Percentiles rank a stretch among this genome's conserved stretches.
These are phyloP conservation scores for Crucibulum laeve DNA, from an alignment of 768 basidiomycete genomes.

Conservation along the genomic window DNA sequence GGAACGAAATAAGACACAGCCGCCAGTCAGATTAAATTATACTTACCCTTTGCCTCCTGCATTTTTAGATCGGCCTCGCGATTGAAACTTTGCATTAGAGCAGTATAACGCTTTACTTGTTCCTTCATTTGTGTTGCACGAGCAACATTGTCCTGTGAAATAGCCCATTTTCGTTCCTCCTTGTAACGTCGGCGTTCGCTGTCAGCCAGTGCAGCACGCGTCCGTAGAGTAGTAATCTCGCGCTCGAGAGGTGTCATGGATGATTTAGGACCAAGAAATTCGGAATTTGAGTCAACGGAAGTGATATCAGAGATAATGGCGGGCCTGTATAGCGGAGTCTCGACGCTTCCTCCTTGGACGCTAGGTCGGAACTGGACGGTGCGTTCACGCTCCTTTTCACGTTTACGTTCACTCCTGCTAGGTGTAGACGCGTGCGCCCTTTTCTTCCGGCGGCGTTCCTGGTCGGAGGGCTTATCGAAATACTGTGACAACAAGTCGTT, in stretches of 20 bases:
- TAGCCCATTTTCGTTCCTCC: conserved; percentile 86
- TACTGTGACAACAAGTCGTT: conserved; percentile 70
- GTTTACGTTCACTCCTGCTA: conserved; percentile 9
- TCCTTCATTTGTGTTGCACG: conserved; percentile 78
- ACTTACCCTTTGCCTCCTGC: conserved; percentile 60
- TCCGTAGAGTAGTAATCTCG: conserved; percentile 70
- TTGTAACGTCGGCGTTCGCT: conserved; percentile 78
- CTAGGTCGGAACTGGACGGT: conserved; percentile 42
- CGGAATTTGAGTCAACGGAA: conserved; percentile 69
- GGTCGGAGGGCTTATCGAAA: conserved; percentile 44
- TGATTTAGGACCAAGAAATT: conserved; percentile 53
- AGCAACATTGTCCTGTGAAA: conserved; percentile 71
- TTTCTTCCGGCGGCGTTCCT: conserved; percentile 29
- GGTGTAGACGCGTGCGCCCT: conserved; percentile 13
- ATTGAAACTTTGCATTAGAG: conserved; percentile 77
- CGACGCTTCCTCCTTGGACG: conserved; percentile 32
- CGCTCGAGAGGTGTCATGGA: conserved; percentile 65
- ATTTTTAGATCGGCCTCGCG: conserved; percentile 71
- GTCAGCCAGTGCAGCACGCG: conserved; percentile 77
- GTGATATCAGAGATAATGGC: conserved; percentile 51
- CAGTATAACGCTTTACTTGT: conserved; percentile 79
- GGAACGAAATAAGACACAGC: background rate
- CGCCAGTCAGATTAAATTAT: background rate
- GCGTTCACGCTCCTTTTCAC: conserved; percentile 28
- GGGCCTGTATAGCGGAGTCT: conserved; percentile 18